Base-by-base conservation (phyloP, 1,284 basidiomycete genomes). In the Phlebopus sp. region DNA sequence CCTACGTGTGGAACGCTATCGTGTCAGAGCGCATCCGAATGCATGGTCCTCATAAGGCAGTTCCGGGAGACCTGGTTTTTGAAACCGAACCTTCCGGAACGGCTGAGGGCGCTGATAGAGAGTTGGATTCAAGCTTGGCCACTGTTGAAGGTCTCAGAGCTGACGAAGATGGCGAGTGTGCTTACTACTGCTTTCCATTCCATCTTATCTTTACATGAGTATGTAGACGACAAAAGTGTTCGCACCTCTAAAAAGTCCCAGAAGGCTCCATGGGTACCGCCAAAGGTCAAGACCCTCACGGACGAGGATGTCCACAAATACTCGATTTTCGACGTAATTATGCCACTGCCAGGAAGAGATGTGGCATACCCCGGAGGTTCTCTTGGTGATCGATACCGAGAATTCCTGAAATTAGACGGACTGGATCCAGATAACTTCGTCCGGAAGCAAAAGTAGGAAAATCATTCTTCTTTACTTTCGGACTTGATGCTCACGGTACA, bases 1-100 rank as follows among this genome's bases (percentile, higher is more conserved):
- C 92, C 14, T 99, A 98, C 60, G 85, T 99, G 25, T 99, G 96
- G 97, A 99, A 99, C 69, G 81, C 91, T 37, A 84, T 97, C 47
- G 91, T 94, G 18, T 97, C 94, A 11, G 92, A 96, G 67, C 84
- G 97, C 13, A 85, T 98, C 58, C 82, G 82, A 54, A 74, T 76
- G 37, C 84, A 88, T 62, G 94, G 95, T 1, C 74, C 81, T 14
- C 82, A 85, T 11, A 78, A 79, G 51, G 84, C 92, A 1, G 77
- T 95, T 23, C 81, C 81, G 8, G 97, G 97, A 0, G 97, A 99
- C 64, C 74, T 97, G 11, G 89, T 97, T 6, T 87, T 82, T 52
- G 85, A 86, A 37, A 71, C 71, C 21, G 61, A 64, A 21, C 57
- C 56, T 9, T 46, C 46, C 14, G 50, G 25, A 44, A 59, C 52